Evolutionary conservation across 2,329 filamentous ascomycete genomes (phyloP), one percentile per base, ranked within the genome.

Genomic region (Graphilbum fragrans): DNA sequence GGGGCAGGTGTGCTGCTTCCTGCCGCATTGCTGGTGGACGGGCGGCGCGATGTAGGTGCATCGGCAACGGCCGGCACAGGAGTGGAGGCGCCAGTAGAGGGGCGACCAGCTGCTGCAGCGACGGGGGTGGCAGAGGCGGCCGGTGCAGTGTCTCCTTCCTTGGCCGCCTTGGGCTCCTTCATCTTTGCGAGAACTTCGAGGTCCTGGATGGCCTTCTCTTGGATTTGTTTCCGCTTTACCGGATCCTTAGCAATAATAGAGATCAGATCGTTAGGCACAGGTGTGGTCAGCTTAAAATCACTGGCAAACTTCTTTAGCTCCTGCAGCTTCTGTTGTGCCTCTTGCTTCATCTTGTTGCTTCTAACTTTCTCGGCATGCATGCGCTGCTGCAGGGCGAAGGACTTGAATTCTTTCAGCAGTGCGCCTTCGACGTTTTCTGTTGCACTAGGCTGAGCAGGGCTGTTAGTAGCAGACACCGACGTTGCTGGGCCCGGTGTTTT

Each of bases 231-330:
- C 61, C 96, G 92, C 65, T 95, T 98, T 36, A 69, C 73, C n/a
- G 87, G 87, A 56, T 98, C 92, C 58, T 96, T 98, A 44, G 92
- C 90, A 46, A 98, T 82, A 50, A 98, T 98, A 2, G 86, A 82
- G 22, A 98, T 87, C 29, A 98, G 65, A 59, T 98, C 92, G 39
- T 76, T 80, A 2, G 92, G 92, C 11, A 98, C 87, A 6, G 88
- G 87, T 3, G 90, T 95, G 38, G 84, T 82, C 17, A 98, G 74
- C 64, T 96, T 96, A 70, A 98, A 98, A 56, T 76, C 92, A 51
- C 80, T 76, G 1, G 92, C 86, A 60, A 98, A 98, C 55, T 90
- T 94, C 69, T 92, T 93, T 44, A 98, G 65, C 62, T 98, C 92
- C 45, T 86, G 94, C 47, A 98, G 62, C 61, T 94, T 95, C 49